These are phyloP conservation scores for Candida namnaoensis DNA, from an alignment of 805 yeast species.

Conservation along the genomic window DNA sequence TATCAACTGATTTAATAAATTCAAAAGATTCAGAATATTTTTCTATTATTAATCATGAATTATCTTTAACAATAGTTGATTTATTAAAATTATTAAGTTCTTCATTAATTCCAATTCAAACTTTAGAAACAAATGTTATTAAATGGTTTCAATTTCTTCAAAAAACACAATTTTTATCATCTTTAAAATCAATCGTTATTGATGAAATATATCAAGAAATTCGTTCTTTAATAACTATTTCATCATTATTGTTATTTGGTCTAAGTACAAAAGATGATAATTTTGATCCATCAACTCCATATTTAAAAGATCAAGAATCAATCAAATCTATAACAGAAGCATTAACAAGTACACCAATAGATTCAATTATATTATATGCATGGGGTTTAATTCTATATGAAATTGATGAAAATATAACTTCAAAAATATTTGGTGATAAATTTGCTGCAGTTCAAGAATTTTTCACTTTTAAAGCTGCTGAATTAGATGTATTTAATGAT, in stretches of 20 bases:
- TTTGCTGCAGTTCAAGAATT: slow-evolving; percentile 4
- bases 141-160: slow-evolving; percentile 52
- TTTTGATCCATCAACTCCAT: slow-evolving; percentile 27
- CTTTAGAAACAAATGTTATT: slow-evolving; percentile 23
- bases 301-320: slow-evolving; percentile 27
- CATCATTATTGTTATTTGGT: slow-evolving; percentile 47
- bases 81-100: slow-evolving; percentile 30
- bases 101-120: slow-evolving; percentile 28
- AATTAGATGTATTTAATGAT: slow-evolving; percentile 35
- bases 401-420: slow-evolving; percentile 33
- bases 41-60: slow-evolving; percentile 15
- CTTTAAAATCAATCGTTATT: slow-evolving; percentile 8
- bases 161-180: slow-evolving; percentile 14
- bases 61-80: slow-evolving; percentile 23
- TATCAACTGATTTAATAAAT: slow-evolving; percentile 7
- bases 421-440: slow-evolving; percentile 24
- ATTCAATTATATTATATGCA: slow-evolving; percentile 46
- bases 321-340: slow-evolving; percentile 32
- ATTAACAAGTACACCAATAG: slow-evolving; percentile 26
- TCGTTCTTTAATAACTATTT: slow-evolving; percentile 37
- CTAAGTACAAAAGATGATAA: slow-evolving; percentile 40
- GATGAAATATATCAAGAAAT: slow-evolving; percentile 19
- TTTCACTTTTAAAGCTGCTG: slow-evolving; percentile 21
- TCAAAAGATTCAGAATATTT: slow-evolving; percentile 16
- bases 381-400: slow-evolving; percentile 60